Conservation (phyloP, 208 protist species). For the Trypanosoma grayi region DNA sequence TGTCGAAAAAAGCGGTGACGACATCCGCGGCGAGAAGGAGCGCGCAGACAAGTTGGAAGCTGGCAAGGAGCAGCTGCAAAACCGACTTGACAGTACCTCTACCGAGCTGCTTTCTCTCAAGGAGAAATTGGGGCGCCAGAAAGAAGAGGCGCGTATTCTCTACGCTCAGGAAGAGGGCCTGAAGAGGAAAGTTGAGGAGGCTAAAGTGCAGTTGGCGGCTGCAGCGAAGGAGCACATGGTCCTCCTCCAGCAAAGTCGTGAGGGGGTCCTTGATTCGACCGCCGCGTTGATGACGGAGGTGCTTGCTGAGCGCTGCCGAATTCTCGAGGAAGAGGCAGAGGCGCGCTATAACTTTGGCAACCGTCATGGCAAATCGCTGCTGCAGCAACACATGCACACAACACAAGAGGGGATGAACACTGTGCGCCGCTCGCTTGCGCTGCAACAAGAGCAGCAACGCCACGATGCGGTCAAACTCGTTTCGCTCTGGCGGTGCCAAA, state of each 20-base stretch:
- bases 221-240: not conserved
- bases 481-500: not conserved
- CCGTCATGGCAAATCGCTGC: not conserved
- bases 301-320: not conserved
- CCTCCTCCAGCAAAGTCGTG: not conserved
- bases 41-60: not conserved
- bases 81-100: not conserved
- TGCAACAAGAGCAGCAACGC: not conserved
- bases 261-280: not conserved
- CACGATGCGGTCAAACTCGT: not conserved
- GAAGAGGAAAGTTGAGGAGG: not conserved
- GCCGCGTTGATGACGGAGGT: not conserved
- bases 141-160: slow-evolving; percentile 5
- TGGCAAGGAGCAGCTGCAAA: not conserved
- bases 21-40: not conserved
- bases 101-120: not conserved
- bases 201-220: no score
- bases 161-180: not conserved
- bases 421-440: not conserved
- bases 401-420: no score
- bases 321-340: not conserved
- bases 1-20: not conserved
- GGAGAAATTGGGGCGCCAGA: slow-evolving; percentile 3
- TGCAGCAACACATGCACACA: no score
- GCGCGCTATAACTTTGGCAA: not conserved